These are phyloP conservation scores for Marasmius tenuissimus DNA, from an alignment of 1,284 basidiomycete species.

Conservation along the genomic window DNA sequence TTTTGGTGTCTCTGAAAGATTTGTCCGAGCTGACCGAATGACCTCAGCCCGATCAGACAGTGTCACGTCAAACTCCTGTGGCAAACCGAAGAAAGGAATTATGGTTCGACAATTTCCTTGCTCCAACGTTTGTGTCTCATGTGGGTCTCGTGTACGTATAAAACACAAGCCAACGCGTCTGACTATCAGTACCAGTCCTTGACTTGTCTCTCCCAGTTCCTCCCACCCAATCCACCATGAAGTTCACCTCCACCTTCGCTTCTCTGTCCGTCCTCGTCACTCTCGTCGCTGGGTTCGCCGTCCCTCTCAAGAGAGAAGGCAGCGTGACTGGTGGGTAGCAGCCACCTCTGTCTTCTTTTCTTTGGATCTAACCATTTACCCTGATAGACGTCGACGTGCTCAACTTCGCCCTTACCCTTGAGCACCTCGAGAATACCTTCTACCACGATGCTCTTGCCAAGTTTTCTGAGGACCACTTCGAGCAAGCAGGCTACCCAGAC, in stretches of 20 bases:
- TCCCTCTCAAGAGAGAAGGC: not conserved
- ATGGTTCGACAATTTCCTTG: too few species aligned
- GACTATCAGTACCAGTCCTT: not conserved
- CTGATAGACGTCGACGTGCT: conserved; percentile 36
- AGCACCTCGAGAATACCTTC: conserved; percentile 52
- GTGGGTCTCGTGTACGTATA: too few species aligned
- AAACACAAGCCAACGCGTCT: not conserved
- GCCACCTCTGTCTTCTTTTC: not conserved
- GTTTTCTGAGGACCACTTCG: conserved; percentile 42
- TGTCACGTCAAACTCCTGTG: too few species aligned
- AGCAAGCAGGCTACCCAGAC: conserved; percentile 37
- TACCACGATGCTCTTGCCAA: conserved; percentile 36
- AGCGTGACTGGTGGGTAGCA: not conserved
- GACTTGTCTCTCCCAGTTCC: not conserved
- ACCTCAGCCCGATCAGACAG: too few species aligned
- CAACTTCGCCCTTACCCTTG: conserved; percentile 52
- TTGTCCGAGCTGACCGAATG: too few species aligned
- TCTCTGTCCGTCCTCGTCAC: not conserved
- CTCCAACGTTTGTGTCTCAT: too few species aligned
- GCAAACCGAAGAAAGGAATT: too few species aligned
- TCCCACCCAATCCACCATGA: not conserved
- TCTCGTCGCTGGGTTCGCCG: not conserved
- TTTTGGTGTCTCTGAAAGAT: too few species aligned
- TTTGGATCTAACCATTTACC: not conserved
- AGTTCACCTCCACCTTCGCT: not conserved